Evolutionary conservation across 2,329 filamentous ascomycete genomes (phyloP), one percentile per base, ranked within the genome.

Genomic region (Aspergillus tamarii): DNA sequence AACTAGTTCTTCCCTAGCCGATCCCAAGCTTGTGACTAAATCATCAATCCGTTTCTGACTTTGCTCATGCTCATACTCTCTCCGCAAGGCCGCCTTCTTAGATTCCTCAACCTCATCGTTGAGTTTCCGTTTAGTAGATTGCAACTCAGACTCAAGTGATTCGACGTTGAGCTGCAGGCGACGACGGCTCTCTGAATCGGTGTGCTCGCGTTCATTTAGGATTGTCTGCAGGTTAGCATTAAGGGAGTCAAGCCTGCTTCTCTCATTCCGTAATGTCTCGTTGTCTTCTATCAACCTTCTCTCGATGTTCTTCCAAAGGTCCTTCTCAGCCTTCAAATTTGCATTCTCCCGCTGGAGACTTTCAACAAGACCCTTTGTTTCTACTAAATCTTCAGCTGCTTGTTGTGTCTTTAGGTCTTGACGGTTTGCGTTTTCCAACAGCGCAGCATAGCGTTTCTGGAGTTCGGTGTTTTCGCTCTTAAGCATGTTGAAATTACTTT

Each of bases 281-380:
- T 95, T 97, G 73, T 98, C 94, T 71, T 95, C 92, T 66, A 88
- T 91, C 50, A 98, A 84, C 59, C 96, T 89, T 67, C 91, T 90
- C 75, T 98, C 94, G 39, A 97, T 96, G 61, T 91, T 92, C 81
- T 95, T 96, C 91, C 92, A 97, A 11, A 99, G 84, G 43, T 93
- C 91, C 80, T 97, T 97, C 78, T 98, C 94, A 0, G 94, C 94
- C 77, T 96, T 97, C 39, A 97, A 86, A 73, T 98, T 97, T 19
- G 93, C 90, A 60, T 90, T 93, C 76, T 99, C 95, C 68, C 93
- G 93, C 59, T 93, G 91, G 78, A 97, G 87, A 73, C 93, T 94
- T 73, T 99, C 94, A 4, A 91, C 84, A 59, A 94, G 81, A 36
- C 91, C 91, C 75, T 89, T 91, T 6, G 91, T 89, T 76, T 97